phyloP scores from a whole-genome alignment of 2,329 filamentous ascomycete species.

The Penicillium glabrum region DNA sequence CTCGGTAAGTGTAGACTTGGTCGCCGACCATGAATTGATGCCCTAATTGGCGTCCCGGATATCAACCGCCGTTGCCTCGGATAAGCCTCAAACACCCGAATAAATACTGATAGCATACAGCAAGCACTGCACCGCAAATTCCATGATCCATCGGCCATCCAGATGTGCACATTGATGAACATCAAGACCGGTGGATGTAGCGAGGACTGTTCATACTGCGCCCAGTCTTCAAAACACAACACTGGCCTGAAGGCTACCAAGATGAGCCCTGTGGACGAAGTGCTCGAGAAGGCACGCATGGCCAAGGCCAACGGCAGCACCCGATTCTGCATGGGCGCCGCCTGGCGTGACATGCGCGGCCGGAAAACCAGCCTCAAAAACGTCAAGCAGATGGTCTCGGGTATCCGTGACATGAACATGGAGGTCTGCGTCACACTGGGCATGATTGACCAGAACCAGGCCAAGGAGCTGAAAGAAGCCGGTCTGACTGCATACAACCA shows the following conservation, averaged over 20 bases:
- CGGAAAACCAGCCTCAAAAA: constrained; percentile 81
- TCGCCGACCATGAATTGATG: neutral
- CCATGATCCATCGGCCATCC: constrained; percentile 78
- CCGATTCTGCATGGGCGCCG: constrained; percentile 92
- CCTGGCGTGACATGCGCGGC: constrained; percentile 91
- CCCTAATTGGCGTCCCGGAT: neutral
- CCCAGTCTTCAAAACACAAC: constrained; percentile 78
- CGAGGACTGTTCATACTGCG: constrained; percentile 92
- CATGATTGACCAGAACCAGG: constrained; percentile 83
- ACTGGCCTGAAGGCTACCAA: constrained; percentile 78
- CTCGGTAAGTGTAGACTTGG: constrained; percentile 55
- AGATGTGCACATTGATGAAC: constrained; percentile 94
- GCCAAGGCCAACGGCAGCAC: constrained; percentile 84
- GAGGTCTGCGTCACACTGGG: constrained; percentile 91
- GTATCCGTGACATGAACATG: constrained; percentile 79
- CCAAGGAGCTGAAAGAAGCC: constrained; percentile 76
- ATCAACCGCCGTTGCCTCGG: neutral
- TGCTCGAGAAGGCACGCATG: constrained; percentile 72
- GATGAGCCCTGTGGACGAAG: constrained; percentile 75
- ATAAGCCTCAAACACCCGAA: neutral
- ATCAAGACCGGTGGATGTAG: constrained; percentile 93
- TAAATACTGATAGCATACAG: neutral
- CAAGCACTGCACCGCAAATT: constrained; percentile 74
- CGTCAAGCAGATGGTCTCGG: constrained; percentile 81
- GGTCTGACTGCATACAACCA: constrained; percentile 92